Base-by-base conservation (phyloP, 2,329 filamentous ascomycete genomes). In the Epichloe elymi region DNA sequence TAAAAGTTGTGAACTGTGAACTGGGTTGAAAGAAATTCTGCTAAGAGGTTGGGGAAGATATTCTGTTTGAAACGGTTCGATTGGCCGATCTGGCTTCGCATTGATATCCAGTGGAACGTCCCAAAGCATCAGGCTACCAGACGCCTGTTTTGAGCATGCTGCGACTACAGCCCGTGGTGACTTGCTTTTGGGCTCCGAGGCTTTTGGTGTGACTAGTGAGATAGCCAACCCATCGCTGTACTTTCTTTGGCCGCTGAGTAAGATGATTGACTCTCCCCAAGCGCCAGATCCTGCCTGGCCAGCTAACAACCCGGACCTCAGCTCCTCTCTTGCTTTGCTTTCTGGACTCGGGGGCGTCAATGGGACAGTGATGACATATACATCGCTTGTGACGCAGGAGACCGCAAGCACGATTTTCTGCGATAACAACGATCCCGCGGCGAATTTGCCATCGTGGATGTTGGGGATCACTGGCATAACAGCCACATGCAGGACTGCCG, bases 361-460 rank as follows among this genome's bases (percentile, higher is more conserved):
- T 0, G 80, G 80, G 3, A 83, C 59, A 1, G 77, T 79, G 30
- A 83, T 67, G 12, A 83, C 64, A 54, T 75, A 80, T 41, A 78
- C 68, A 42, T 78, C 74, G 48, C 73, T 74, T 20, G 74, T 79
- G 4, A 75, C 73, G 56, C 79, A 83, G 1, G 79, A 74, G 3
- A 80, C 75, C 0, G 76, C 72, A 58, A 84, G 83, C 1, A 83
- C 72, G 57, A 84, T 78, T 60, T 72, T 76, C 55, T 78, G 71
- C 49, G 73, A 74, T 14, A 83, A 63, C 6, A 79, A 61, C 48
- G 70, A 70, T 10, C 68, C 68, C 23, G 68, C 73, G 52, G 69
- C 70, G 67, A 70, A 64, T 3, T 73, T 73, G 20, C 58, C 60
- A 50, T 80, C 76, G 30, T 74, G 70, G 23, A 74, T 58, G 50